These are phyloP conservation scores for Purshia tridentata DNA, from an alignment of 306 rosid species.

Conservation along the genomic window DNA sequence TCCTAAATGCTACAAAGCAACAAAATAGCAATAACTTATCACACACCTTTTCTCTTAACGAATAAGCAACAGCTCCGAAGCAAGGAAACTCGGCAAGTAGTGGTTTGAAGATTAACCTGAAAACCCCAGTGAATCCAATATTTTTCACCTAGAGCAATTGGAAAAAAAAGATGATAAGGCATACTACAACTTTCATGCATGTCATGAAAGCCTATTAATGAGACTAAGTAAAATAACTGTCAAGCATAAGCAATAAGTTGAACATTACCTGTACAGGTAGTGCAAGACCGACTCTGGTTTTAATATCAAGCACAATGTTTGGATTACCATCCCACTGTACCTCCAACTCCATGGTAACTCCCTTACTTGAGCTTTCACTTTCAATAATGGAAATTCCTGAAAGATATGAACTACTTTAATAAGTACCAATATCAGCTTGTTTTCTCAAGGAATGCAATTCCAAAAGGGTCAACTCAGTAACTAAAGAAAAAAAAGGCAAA, in stretches of 20 bases:
- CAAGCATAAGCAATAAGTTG: conserved; percentile 5
- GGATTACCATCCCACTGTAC: conserved; percentile 98
- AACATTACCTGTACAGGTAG: conserved; percentile 80
- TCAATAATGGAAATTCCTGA: conserved; percentile 70
- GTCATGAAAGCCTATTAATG: background rate
- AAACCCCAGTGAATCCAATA: conserved; percentile 98
- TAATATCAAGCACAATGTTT: conserved; percentile 68
- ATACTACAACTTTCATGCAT: background rate
- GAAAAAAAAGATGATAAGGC: conserved; percentile 30
- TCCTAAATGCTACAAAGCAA: background rate
- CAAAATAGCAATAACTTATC: background rate
- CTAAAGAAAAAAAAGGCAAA: background rate
- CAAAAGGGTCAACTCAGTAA: background rate
- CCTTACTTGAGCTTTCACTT: conserved; percentile 48
- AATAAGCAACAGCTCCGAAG: conserved; percentile 84
- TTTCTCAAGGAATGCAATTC: background rate
- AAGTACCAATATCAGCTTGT: conserved; percentile 10
- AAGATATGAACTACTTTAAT: conserved; percentile 27
- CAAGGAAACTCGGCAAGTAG: conserved; percentile 78
- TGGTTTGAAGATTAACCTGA: conserved; percentile 96
- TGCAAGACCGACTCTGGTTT: conserved; percentile 69
- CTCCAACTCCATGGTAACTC: conserved; percentile 82
- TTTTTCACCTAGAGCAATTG: conserved; percentile 79
- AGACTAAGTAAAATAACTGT: background rate
- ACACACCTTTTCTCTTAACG: conserved; percentile 77